Percentiles rank a stretch among this genome's conserved stretches.
Evolutionary conservation across 495 filamentous ascomycete genomes (phyloP).

Genomic region (Staphylotrichum tortipilum): DNA sequence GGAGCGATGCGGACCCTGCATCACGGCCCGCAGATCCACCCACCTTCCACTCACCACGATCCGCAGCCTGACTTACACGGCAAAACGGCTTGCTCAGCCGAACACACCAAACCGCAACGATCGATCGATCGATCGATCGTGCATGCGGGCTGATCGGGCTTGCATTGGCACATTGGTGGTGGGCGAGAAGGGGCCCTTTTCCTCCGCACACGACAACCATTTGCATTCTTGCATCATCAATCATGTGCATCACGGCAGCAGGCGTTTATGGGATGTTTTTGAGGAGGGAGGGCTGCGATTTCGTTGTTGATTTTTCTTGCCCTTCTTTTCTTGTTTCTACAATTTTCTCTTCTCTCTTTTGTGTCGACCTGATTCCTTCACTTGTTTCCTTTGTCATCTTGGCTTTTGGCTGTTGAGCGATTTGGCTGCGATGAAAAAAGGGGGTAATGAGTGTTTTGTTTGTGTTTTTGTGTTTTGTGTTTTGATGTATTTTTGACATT

Average conservation of each 20-base stretch:
- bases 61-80: no score
- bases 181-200: background rate
- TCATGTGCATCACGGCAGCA: constrained; percentile 7
- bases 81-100: background rate
- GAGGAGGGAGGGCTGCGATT: background rate
- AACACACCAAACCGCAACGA: background rate
- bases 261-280: background rate
- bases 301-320: background rate
- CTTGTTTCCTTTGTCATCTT: no score
- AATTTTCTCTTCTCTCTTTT: background rate
- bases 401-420: background rate
- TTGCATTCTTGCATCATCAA: no score
- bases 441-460: background rate
- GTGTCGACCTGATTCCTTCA: no score
- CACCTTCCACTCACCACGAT: no score
- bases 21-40: background rate
- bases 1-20: no score
- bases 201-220: constrained; percentile 4
- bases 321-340: constrained; percentile 5
- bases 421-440: background rate
- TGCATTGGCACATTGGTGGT: no score
- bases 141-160: background rate
- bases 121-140: background rate
- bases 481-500: background rate
- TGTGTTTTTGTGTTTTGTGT: background rate